phyloP scores from a whole-genome alignment of 2,329 filamentous ascomycete species.

The Clarireedia hainanense region DNA sequence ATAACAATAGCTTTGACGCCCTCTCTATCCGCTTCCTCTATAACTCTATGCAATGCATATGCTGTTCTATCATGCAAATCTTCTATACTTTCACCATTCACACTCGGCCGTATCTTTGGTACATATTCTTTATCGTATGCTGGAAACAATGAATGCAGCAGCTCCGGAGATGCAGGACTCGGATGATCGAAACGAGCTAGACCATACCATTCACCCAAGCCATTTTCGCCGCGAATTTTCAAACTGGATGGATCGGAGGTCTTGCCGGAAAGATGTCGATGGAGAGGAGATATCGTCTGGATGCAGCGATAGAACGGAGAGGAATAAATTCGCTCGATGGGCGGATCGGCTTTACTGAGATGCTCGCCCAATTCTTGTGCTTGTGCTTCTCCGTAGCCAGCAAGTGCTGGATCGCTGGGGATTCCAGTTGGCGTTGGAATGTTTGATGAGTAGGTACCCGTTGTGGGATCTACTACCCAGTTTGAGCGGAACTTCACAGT shows the following conservation, averaged over 20 bases:
- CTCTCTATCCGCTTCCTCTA: slow-evolving; percentile 63
- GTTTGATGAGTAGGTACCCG: slow-evolving; percentile 66
- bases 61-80: slow-evolving; percentile 76
- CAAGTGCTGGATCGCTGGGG: slow-evolving; percentile 78
- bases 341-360: slow-evolving; percentile 53
- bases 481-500: slow-evolving; percentile 70
- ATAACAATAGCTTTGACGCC: slow-evolving; percentile 66
- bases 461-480: slow-evolving; percentile 76
- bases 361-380: slow-evolving; percentile 66
- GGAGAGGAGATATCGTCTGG: slow-evolving; percentile 70
- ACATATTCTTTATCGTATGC: slow-evolving; percentile 48
- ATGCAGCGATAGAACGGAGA: slow-evolving; percentile 84
- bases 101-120: slow-evolving; percentile 59
- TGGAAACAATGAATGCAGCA: slow-evolving; percentile 62
- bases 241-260: slow-evolving; percentile 20
- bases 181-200: slow-evolving; percentile 80
- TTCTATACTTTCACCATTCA: slow-evolving; percentile 69
- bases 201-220: slow-evolving; percentile 84
- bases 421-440: slow-evolving; percentile 81
- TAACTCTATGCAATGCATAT: slow-evolving; percentile 59
- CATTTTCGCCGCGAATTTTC: slow-evolving; percentile 47
- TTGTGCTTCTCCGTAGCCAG: slow-evolving; percentile 79
- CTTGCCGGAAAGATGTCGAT: slow-evolving; percentile 36
- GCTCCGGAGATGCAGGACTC: slow-evolving; percentile 55
- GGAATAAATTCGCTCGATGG: slow-evolving; percentile 70